Evolutionary conservation across 768 basidiomycete species (phyloP), one percentile per base, ranked within the genome.

Genomic region (Tulasnella sp.): DNA sequence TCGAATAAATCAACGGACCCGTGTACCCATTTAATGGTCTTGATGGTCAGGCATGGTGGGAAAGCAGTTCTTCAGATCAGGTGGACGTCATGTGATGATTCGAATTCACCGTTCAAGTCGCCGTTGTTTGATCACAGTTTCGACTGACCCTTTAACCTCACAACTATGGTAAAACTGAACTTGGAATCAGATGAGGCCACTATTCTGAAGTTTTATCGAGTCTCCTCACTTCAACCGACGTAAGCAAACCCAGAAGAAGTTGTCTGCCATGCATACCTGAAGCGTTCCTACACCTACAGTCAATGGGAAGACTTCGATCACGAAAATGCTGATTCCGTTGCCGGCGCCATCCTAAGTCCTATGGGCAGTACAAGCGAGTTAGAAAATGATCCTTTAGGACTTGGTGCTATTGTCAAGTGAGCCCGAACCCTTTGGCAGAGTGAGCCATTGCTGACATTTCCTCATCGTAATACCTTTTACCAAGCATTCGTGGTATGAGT

Each of bases 231-330:
- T 35, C 69, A 74, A 33, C 91, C 92, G 31, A 78, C 71, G 85
- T 88, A 72, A 59, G 69, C 56, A 12, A 22, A 34, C 35, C 15
- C 54, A 12, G 52, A 2, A 37, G 5, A 2, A 16, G 29, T 1
- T 24, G 15, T 48, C 32, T 39, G 19, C 16, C 9, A 16, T 2
- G 16, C 34, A 15, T 53, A 45, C 16, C n/a, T 53, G 27, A 42
- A 16, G 15, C 32, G 25, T 25, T 29, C 20, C 34, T n/a, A n/a
- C n/a, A n/a, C 16, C 25, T 34, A 0, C n/a, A 89, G 88, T 58
- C 72, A 79, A 66, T 95, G 91, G 91, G 88, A 93, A 64, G 83
- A 88, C 45, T 72, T 89, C 2, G 83, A 91, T 61, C 79, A 90
- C 66, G 88, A 92, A 53, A 66, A 79, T 16, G 83, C 83, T 59